phyloP scores from a whole-genome alignment of 768 basidiomycete species.

The Panaeolus papilionaceus region DNA sequence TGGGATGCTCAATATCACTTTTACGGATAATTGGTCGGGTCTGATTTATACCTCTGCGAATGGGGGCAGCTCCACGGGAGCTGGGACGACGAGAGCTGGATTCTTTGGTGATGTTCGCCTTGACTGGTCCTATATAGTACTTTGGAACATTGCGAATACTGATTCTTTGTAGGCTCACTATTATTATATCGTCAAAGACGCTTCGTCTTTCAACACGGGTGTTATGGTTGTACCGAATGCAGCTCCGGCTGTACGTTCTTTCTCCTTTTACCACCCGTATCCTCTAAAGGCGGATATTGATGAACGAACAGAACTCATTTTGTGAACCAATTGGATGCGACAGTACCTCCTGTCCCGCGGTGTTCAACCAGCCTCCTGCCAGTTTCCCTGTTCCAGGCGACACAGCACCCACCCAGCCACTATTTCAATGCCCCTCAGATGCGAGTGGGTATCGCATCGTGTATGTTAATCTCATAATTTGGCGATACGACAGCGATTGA shows the following conservation, averaged over 20 bases:
- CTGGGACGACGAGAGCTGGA: constrained; percentile 33
- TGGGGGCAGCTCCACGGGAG: constrained; percentile 31
- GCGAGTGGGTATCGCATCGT: constrained; percentile 31
- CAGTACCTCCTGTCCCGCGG: constrained; percentile 25
- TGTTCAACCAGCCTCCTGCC: constrained; percentile 29
- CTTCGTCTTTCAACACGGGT: constrained; percentile 24
- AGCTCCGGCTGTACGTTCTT: constrained; percentile 15
- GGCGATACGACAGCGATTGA: too few species aligned
- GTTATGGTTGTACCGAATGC: constrained; percentile 27
- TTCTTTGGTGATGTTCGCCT: constrained; percentile 35
- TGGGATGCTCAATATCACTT: constrained; percentile 4
- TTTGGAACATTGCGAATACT: too few species aligned
- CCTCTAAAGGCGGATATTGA: too few species aligned
- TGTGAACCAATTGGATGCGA: constrained; percentile 30
- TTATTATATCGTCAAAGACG: constrained; percentile 31
- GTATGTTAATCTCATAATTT: constrained; percentile 20
- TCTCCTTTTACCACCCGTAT: not conserved
- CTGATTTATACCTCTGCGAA: constrained; percentile 36
- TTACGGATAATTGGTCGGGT: constrained; percentile 30
- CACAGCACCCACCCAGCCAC: constrained; percentile 26
- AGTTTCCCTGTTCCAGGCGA: constrained; percentile 29
- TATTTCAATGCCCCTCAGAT: constrained; percentile 28
- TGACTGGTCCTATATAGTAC: too few species aligned
- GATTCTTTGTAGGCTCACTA: constrained; percentile 23
- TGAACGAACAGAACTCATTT: constrained; percentile 19